Base-by-base conservation (phyloP, 2,329 filamentous ascomycete species). In the Fusarium sublunatum region DNA sequence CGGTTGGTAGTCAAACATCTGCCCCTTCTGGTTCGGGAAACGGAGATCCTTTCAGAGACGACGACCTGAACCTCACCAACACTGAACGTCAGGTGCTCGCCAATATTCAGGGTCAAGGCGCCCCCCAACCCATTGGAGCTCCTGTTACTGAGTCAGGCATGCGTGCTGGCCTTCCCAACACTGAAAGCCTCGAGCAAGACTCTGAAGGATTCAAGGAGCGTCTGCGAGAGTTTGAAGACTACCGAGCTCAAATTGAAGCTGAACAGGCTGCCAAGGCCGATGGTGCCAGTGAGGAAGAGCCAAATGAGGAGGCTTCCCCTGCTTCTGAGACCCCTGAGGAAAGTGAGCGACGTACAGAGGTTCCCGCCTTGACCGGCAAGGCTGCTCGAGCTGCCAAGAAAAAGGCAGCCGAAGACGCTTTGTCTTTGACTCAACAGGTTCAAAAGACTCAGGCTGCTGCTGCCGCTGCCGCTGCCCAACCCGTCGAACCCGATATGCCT, bases 381-480 rank as follows among this genome's bases (percentile, higher is more conserved):
- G 61, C 64, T 29, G 67, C 67, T 13, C 70, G 73, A 41, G 63
- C 60, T 7, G 68, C 72, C 6, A 76, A 70, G 68, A 76, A 73
- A 63, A 77, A 74, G 71, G 63, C 60, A 15, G 60, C 58, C 3
- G 76, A 77, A 42, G 76, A 77, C 10, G 68, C 68, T 19, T 82
- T 93, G 12, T 93, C 91, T 42, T 79, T 96, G 51, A 93, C 91
- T 5, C 89, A 96, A 74, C 91, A 94, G 75, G 91, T 95, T 1
- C 91, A 93, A 76, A 91, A 93, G 76, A 88, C 92, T 31, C 82
- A 83, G 67, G 81, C 81, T 36, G 80, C 80, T 35, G 79, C 78
- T 10, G 79, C 66, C 2, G 68, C 68, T 0, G 61, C 61, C 4
- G 62, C 59, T 15, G 70, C 68, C 25, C 82, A 88, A 49, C 85